Percentiles rank a stretch among this genome's conserved stretches.
Evolutionary conservation across 1,284 basidiomycete species (phyloP).

Genomic region (Ceratobasidium sp.): DNA sequence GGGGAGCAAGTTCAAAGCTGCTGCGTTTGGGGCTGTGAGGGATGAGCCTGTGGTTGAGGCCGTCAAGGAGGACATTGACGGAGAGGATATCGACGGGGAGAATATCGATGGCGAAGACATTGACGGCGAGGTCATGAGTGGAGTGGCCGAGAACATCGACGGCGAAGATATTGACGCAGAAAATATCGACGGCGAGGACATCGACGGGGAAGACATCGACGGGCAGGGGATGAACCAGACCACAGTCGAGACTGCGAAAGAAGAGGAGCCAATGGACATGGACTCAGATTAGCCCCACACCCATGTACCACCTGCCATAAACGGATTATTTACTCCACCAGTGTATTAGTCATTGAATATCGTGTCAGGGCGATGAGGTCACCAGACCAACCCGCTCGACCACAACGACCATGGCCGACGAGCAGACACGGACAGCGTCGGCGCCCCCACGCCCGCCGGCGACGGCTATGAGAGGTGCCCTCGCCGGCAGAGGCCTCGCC

Average conservation of each 20-base stretch:
- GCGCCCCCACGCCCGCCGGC: slow-evolving; percentile 8
- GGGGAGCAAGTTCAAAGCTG: slow-evolving; percentile 80
- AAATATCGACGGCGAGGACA: slow-evolving; percentile 63
- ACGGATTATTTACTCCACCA: not conserved
- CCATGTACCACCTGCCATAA: slow-evolving; percentile 16
- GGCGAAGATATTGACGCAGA: slow-evolving; percentile 66
- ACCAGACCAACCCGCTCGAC: slow-evolving; percentile 16
- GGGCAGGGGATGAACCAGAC: slow-evolving; percentile 50
- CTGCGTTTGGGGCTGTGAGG: slow-evolving; percentile 65
- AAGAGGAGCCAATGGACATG: slow-evolving; percentile 29
- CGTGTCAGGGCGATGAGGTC: slow-evolving; percentile 24
- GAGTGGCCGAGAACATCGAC: slow-evolving; percentile 51
- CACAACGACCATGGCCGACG: slow-evolving; percentile 40
- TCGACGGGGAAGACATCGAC: slow-evolving; percentile 63
- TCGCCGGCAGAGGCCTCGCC: slow-evolving; percentile 1
- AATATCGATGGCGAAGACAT: slow-evolving; percentile 52
- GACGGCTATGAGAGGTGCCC: not conserved
- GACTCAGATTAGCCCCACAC: slow-evolving; percentile 14
- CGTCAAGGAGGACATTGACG: slow-evolving; percentile 59
- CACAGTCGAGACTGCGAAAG: slow-evolving; percentile 5
- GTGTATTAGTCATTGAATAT: not conserved
- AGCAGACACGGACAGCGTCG: slow-evolving; percentile 28
- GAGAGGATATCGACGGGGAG: slow-evolving; percentile 64
- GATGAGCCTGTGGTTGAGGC: slow-evolving; percentile 47
- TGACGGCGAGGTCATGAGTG: slow-evolving; percentile 38